Evolutionary conservation across 768 basidiomycete genomes (phyloP).

Genomic region (Podaxis rugospora): DNA sequence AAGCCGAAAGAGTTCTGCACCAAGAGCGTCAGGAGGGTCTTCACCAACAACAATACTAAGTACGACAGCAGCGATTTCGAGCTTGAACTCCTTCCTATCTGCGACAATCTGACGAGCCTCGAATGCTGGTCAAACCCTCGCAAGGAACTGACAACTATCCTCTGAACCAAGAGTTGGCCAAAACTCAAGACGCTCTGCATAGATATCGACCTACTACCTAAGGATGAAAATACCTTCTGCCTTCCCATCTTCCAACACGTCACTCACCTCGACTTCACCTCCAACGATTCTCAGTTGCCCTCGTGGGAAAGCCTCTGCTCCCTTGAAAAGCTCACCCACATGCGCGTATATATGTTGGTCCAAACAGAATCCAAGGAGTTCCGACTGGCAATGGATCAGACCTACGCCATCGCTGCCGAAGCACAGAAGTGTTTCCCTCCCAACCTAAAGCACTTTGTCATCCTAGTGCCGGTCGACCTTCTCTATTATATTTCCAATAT

Average conservation of each 20-base stretch:
- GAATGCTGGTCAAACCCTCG: slow-evolving; percentile 2
- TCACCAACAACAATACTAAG: background rate
- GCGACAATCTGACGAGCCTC: slow-evolving; percentile 1
- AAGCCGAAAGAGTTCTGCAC: slow-evolving; percentile 1
- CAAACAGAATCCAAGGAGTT: background rate
- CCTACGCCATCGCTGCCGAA: background rate
- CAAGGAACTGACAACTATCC: background rate
- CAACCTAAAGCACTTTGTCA: background rate
- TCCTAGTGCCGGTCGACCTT: background rate
- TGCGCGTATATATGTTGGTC: background rate
- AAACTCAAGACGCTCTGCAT: background rate
- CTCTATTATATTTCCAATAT: background rate
- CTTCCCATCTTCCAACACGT: slow-evolving; percentile 5
- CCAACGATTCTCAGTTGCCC: slow-evolving; percentile 1
- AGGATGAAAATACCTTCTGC: slow-evolving; percentile 5
- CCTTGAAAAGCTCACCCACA: background rate
- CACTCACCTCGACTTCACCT: slow-evolving; percentile 3
- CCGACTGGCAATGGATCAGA: background rate
- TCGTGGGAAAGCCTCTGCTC: background rate
- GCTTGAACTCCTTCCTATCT: background rate
- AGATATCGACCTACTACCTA: background rate
- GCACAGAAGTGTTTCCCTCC: background rate
- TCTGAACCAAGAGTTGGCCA: background rate
- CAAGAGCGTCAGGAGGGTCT: background rate
- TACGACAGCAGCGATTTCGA: background rate